Percentiles rank a stretch among this genome's conserved stretches.
phyloP scores from a whole-genome alignment of 2,329 filamentous ascomycete species.

The Pleochaeta shiraiana region DNA sequence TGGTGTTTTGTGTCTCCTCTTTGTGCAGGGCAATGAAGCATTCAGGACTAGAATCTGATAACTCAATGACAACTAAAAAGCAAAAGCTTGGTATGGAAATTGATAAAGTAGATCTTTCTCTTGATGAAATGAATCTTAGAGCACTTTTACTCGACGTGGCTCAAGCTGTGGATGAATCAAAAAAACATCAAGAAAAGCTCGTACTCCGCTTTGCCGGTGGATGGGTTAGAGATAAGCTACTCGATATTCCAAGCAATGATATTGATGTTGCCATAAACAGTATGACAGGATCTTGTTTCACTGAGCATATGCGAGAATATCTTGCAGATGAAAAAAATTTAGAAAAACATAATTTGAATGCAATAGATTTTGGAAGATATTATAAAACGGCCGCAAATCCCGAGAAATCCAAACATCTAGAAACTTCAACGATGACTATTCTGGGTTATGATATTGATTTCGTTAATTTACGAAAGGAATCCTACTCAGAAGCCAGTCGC shows the following conservation, averaged over 20 bases:
- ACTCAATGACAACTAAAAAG: conserved; percentile 8
- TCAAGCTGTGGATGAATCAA: conserved; percentile 34
- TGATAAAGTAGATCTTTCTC: conserved; percentile 33
- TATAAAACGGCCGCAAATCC: conserved; percentile 86
- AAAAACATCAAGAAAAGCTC: conserved; percentile 29
- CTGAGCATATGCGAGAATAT: conserved; percentile 44
- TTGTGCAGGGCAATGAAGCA: not conserved
- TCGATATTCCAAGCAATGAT: conserved; percentile 51
- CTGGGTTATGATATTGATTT: conserved; percentile 81
- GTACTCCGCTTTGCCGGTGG: conserved; percentile 63
- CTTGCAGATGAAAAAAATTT: conserved; percentile 37
- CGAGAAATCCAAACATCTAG: conserved; percentile 90
- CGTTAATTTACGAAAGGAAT: conserved; percentile 85
- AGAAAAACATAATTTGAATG: conserved; percentile 34
- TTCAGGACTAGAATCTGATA: conserved; percentile 7
- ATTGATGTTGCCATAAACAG: conserved; percentile 72
- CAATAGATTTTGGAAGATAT: conserved; percentile 45
- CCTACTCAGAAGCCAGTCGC: conserved; percentile 69
- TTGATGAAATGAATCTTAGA: conserved; percentile 49
- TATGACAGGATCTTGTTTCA: conserved; percentile 64
- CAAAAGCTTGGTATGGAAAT: conserved; percentile 11
- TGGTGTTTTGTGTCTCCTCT: not conserved
- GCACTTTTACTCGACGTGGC: conserved; percentile 69
- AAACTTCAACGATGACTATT: conserved; percentile 71
- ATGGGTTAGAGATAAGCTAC: conserved; percentile 71